Percentiles rank a stretch among this genome's conserved stretches.
Conservation (phyloP, 2,329 filamentous ascomycete species). For the Xenosphaeropsis pyriputrescens region DNA sequence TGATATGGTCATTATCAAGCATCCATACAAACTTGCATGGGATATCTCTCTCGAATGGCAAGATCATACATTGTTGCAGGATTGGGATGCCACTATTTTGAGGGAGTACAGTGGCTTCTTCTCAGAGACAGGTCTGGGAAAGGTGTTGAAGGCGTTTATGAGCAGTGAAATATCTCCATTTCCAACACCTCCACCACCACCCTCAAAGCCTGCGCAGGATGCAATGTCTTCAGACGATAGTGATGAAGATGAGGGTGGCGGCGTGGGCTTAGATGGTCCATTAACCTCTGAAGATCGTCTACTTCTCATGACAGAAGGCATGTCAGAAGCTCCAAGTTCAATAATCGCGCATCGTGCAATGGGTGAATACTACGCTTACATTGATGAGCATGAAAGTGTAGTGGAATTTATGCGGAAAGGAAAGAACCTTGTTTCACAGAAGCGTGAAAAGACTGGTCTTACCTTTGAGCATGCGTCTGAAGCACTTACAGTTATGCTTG, state of each 20-base stretch:
- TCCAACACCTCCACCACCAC: conserved; percentile 30
- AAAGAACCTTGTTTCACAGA: conserved; percentile 39
- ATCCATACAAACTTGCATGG: conserved; percentile 84
- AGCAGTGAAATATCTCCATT: conserved; percentile 72
- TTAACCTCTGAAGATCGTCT: conserved; percentile 66
- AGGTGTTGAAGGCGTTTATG: conserved; percentile 70
- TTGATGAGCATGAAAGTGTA: conserved; percentile 74
- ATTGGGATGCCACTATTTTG: conserved; percentile 67
- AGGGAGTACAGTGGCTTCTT: conserved; percentile 74
- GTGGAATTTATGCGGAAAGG: conserved; percentile 71
- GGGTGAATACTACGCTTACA: conserved; percentile 66
- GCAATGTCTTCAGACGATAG: conserved; percentile 31
- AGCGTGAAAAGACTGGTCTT: conserved; percentile 54
- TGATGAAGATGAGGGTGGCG: conserved; percentile 38
- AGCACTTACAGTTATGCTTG: conserved; percentile 62
- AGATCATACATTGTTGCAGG: conserved; percentile 57
- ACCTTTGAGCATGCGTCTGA: conserved; percentile 56
- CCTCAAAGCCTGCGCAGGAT: conserved; percentile 16
- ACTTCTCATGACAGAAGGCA: conserved; percentile 65
- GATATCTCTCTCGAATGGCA: conserved; percentile 82
- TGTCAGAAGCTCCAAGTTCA: conserved; percentile 49
- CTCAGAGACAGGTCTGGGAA: conserved; percentile 67
- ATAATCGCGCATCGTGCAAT: conserved; percentile 72
- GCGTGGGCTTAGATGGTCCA: conserved; percentile 37
- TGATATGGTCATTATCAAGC: conserved; percentile 93